These are phyloP conservation scores for Glycine soja DNA, from an alignment of 306 rosid genomes.

Conservation along the genomic window DNA sequence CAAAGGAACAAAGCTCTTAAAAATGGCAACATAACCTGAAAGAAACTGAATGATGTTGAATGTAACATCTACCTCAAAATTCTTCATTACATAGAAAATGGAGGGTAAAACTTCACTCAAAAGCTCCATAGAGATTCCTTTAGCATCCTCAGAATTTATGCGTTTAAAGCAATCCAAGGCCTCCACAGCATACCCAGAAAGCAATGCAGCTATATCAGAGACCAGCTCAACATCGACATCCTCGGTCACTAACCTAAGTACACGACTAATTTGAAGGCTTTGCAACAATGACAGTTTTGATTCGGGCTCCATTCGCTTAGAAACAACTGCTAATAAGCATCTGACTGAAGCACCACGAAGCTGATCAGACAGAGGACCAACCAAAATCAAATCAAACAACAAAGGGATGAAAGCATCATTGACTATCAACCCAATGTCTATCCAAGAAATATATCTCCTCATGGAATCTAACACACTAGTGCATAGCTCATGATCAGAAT, in stretches of 20 bases:
- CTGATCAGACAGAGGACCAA: constrained; percentile 67
- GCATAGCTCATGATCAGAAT: constrained; percentile 73
- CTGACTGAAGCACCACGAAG: constrained; percentile 82
- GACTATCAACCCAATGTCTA: constrained; percentile 83
- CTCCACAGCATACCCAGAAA: constrained; percentile 86
- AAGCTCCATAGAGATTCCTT: constrained; percentile 64
- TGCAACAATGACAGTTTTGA: constrained; percentile 79
- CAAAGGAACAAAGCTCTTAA: constrained; percentile 73
- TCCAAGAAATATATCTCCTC: constrained; percentile 92
- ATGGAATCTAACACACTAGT: constrained; percentile 74
- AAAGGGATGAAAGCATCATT: constrained; percentile 82
- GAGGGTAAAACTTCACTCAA: constrained; percentile 86
- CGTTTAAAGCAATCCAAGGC: constrained; percentile 89
- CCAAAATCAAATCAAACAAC: constrained; percentile 84
- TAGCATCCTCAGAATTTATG: constrained; percentile 76
- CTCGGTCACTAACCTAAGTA: constrained; percentile 71
- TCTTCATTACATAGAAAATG: constrained; percentile 78
- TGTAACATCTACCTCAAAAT: constrained; percentile 79
- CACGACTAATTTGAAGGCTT: constrained; percentile 75
- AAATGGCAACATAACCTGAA: constrained; percentile 75
- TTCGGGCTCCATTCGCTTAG: constrained; percentile 86
- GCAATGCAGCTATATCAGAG: constrained; percentile 71
- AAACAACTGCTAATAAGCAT: constrained; percentile 86
- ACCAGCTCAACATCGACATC: constrained; percentile 72
- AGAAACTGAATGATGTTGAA: constrained; percentile 89